Evolutionary conservation across 116 monocot genomes (phyloP).

Genomic region (Dioscorea cayenensis): DNA sequence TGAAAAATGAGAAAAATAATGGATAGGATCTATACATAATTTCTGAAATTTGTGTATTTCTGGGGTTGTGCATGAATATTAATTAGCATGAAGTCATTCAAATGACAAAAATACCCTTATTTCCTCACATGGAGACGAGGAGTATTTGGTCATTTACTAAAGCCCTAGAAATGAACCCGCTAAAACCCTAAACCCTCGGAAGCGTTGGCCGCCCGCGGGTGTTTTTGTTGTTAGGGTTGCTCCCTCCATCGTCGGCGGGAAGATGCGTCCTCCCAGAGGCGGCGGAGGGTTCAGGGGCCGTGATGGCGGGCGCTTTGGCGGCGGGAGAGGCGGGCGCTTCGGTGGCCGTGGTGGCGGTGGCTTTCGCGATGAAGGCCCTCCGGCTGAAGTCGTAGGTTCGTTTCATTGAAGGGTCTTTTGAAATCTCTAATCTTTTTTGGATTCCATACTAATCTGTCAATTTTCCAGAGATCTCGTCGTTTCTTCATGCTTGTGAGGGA

Average conservation of each 20-base stretch:
- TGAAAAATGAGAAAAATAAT: too few relatives aligned
- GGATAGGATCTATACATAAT: too few relatives aligned
- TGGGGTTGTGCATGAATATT: too few relatives aligned
- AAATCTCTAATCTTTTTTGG: background rate
- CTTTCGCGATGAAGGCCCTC: slow-evolving; percentile 85
- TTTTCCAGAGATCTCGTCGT: slow-evolving; percentile 67
- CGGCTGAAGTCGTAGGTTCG: slow-evolving; percentile 81
- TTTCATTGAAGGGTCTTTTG: background rate
- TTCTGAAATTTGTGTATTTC: too few relatives aligned
- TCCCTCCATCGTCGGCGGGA: background rate
- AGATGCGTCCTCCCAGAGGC: slow-evolving; percentile 16
- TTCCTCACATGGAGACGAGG: background rate
- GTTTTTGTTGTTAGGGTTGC: background rate
- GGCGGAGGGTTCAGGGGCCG: slow-evolving; percentile 57
- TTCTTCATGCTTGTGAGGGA: slow-evolving; percentile 89
- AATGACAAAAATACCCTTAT: background rate
- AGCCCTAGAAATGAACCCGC: background rate
- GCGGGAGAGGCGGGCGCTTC: slow-evolving; percentile 19
- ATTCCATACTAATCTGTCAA: background rate
- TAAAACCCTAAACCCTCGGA: background rate
- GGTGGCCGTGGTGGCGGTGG: slow-evolving; percentile 55
- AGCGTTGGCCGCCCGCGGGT: background rate
- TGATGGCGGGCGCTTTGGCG: slow-evolving; percentile 48
- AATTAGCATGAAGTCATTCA: too few relatives aligned
- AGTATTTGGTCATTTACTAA: background rate